These are phyloP conservation scores for Aspergillus calidoustus DNA, from an alignment of 2,329 filamentous ascomycete species.

Conservation along the genomic window DNA sequence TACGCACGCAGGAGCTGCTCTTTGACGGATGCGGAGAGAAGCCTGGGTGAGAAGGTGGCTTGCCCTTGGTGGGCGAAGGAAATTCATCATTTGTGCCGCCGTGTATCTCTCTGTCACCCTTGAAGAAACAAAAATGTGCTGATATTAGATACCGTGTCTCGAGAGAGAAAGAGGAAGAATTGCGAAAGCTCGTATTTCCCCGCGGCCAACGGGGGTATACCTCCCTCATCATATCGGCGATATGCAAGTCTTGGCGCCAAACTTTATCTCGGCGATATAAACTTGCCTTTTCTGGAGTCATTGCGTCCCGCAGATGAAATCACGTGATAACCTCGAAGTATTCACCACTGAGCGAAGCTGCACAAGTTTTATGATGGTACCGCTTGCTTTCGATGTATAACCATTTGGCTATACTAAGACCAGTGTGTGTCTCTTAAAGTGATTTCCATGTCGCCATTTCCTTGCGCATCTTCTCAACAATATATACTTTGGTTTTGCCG, in stretches of 20 bases:
- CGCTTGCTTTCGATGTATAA: too few species aligned
- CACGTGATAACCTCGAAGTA: too few species aligned
- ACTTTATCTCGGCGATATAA: neutral
- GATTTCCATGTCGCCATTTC: too few species aligned
- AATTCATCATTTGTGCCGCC: neutral
- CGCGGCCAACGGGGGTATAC: neutral
- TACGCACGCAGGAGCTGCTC: neutral
- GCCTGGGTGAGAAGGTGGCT: neutral
- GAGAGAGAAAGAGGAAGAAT: neutral
- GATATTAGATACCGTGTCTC: neutral
- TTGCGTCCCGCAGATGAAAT: too few species aligned
- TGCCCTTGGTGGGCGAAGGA: neutral
- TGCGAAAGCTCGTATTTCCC: neutral
- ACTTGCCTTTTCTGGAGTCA: neutral
- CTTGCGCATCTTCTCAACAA: too few species aligned
- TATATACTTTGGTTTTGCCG: too few species aligned
- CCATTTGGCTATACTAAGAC: too few species aligned
- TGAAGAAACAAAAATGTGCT: neutral
- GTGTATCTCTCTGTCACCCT: neutral
- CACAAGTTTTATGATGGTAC: too few species aligned
- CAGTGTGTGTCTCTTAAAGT: too few species aligned
- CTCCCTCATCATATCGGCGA: neutral
- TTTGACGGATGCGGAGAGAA: neutral
- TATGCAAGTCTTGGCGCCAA: neutral
- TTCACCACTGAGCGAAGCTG: too few species aligned